Evolutionary conservation across 2,329 filamentous ascomycete species (phyloP), one percentile per base, ranked within the genome.

Genomic region (Magnaporthiopsis rhizophila): DNA sequence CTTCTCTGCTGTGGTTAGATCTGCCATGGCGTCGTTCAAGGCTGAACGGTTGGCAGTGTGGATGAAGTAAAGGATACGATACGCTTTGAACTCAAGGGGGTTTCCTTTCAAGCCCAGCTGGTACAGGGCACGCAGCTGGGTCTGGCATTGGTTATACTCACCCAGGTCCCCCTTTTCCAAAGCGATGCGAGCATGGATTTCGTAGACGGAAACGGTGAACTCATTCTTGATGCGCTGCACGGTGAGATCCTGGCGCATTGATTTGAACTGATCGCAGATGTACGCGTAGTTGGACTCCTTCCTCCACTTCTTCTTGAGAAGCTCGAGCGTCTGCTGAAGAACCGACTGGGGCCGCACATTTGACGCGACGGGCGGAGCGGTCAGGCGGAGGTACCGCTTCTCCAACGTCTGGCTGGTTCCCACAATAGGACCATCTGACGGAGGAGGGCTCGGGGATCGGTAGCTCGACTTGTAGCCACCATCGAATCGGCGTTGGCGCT

Each of bases 121-220:
- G 79, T 99, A 98, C 72, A 99, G 82, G 69, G 90, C 92, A 77
- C 92, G 91, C 74, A 99, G 83, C 81, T 99, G 95, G 73, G 95
- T 98, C 82, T 99, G 95, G 79, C 95, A 99, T 85, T 99, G 95
- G 82, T 99, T 99, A 95, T 99, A 99, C 95, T 99, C 95, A 99
- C 95, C 94, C 82, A 98, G 86, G 83, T 99, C 95, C 79, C 91
- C 92, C 85, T 96, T 97, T 79, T 99, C 94, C 78, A 99, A 83
- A 70, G 95, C 95, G 79, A 99, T 98, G 66, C 95, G 89, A 68
- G 94, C 95, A 79, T 99, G 95, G 67, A 94, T 96, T 80, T 99
- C 95, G 78, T 99, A 99, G 61, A 97, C 95, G 67, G 86, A 89
- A 68, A 98, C 93, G 32, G 95, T 98, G 75, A 99, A 98, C 63